phyloP scores from a whole-genome alignment of 305 asterid genomes.

The Solanum hybrid region DNA sequence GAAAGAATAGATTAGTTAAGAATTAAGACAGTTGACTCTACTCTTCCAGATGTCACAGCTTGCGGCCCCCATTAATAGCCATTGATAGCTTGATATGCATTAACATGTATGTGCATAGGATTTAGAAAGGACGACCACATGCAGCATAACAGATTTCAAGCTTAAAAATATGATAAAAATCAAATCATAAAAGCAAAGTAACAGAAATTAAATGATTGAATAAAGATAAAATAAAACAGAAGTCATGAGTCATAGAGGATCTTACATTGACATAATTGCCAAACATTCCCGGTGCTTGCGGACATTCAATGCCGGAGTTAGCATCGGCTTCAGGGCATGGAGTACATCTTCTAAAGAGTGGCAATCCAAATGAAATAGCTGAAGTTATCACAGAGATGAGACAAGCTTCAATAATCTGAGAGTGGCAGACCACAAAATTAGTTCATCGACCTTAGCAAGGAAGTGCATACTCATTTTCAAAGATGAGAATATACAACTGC shows the following conservation, averaged over 20 bases:
- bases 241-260: background rate
- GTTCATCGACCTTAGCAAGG: background rate
- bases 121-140: background rate
- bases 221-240: background rate
- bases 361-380: constrained; percentile 79
- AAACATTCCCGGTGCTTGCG: constrained; percentile 92
- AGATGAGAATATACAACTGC: background rate
- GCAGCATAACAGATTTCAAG: background rate
- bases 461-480: background rate
- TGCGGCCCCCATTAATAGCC: background rate
- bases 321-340: constrained; percentile 86
- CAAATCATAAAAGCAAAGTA: background rate
- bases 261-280: constrained; percentile 94
- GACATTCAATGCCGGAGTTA: constrained; percentile 85
- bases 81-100: background rate
- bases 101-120: background rate
- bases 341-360: constrained; percentile 80
- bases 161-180: background rate
- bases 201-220: background rate
- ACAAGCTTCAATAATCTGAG: constrained; percentile 87
- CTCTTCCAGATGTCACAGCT: background rate
- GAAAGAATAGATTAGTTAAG: background rate
- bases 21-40: background rate
- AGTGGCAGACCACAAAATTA: constrained; percentile 12
- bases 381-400: constrained; percentile 82